Base-by-base conservation (phyloP, 345 rosid genomes). In the Syzygium oleosum region DNA sequence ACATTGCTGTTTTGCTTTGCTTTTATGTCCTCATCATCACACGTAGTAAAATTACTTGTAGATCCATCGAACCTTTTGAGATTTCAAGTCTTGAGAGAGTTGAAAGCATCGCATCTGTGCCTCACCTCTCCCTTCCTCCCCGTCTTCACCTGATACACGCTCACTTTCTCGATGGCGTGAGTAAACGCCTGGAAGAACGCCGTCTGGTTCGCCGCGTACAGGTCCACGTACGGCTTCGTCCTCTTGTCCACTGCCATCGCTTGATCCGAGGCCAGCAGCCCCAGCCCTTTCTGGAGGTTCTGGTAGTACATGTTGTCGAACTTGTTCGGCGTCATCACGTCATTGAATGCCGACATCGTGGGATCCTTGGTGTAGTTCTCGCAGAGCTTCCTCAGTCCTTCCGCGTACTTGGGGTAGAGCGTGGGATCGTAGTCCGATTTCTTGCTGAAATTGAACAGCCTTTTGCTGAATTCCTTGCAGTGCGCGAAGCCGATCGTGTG, bases 401-500 rank as follows among this genome's bases (percentile, higher is more conserved):
- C 84, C 14, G 96, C 98, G 51, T 85, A 96, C 85, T 58, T 77
- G 5, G 95, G 93, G 86, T 93, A 89, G 59, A 88, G 53, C 4
- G 88, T 87, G 0, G 92, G 95, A 54, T 89, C 94, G 4, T 87
- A 84, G 3, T 89, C 87, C 17, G 90, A 87, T 2, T 29, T 87
- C 52, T 86, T 85, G 89, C 93, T 93, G 87, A 59, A 87, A 90
- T 91, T 85, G 88, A 87, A 96, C 78, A 96, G 53, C 41, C 95
- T 89, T 52, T 87, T 84, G 5, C 92, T 91, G 89, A 95, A 95
- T 88, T 96, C 97, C 79, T 89, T 92, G 90, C 98, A 95, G 46
- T 96, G 99, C 5, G 97, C 84, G 88, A 96, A 96, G 12, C 98
- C 96, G 38, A 96, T 93, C 54, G 99, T 95, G 88, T 96, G 99